phyloP scores from a whole-genome alignment of 331 rosid genomes.

The Spiraea crenata region DNA sequence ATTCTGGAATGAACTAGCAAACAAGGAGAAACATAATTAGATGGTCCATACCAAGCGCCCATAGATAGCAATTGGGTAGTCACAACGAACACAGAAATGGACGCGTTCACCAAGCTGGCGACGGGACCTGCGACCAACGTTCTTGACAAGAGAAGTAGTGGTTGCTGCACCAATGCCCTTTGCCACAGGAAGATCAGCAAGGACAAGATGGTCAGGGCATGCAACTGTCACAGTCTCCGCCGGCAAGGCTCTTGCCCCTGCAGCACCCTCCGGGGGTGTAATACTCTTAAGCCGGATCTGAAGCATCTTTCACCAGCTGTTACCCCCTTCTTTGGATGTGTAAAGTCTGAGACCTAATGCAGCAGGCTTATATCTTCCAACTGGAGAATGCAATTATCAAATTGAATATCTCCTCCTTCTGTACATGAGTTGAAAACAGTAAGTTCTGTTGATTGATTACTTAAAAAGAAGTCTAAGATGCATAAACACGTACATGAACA shows the following conservation, averaged over 20 bases:
- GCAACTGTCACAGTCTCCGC: slow-evolving; percentile 84
- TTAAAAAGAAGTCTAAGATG: too few species aligned
- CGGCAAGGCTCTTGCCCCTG: slow-evolving; percentile 54
- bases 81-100: slow-evolving; percentile 96
- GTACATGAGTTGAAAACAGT: not conserved
- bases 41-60: slow-evolving; percentile 71
- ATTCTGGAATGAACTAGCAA: not conserved
- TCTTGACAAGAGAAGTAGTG: slow-evolving; percentile 62
- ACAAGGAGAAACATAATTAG: not conserved
- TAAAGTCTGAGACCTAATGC: not conserved
- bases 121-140: slow-evolving; percentile 88
- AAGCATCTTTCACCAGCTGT: slow-evolving; percentile 51
- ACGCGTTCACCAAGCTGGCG: slow-evolving; percentile 97
- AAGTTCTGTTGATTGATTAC: too few species aligned
- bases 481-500: too few species aligned
- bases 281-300: slow-evolving; percentile 87
- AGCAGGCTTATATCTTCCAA: slow-evolving; percentile 7
- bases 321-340: not conserved
- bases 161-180: slow-evolving; percentile 91
- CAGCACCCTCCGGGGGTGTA: slow-evolving; percentile 58
- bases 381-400: not conserved
- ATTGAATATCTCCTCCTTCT: slow-evolving; percentile 8
- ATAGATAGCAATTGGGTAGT: slow-evolving; percentile 79
- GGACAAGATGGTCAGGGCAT: slow-evolving; percentile 93
- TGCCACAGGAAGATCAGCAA: slow-evolving; percentile 90